Conservation (phyloP, 2,329 filamentous ascomycete species). For the Tolypocladium tundrense region DNA sequence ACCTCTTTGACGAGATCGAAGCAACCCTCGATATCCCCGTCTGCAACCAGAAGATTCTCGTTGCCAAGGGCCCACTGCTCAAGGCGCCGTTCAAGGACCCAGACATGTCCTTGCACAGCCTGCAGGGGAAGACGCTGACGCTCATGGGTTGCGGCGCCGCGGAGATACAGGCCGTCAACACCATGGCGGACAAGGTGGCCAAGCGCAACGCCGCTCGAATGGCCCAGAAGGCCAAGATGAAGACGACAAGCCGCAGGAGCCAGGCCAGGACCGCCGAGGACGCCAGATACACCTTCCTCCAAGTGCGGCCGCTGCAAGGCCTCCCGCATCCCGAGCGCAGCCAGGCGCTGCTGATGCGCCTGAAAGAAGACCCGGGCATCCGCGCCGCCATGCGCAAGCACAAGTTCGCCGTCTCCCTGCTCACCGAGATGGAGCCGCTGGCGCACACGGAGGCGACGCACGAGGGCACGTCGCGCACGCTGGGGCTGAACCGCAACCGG, state of each 20-base stretch:
- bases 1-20: conserved; percentile 51
- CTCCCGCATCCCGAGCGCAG: conserved; percentile 68
- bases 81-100: conserved; percentile 55
- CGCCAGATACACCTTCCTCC: conserved; percentile 69
- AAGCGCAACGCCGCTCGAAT: conserved; percentile 32
- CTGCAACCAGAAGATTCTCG: conserved; percentile 58
- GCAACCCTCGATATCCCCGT: conserved; percentile 46
- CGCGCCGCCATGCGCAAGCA: conserved; percentile 73
- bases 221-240: conserved; percentile 18
- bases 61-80: conserved; percentile 53
- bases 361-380: conserved; percentile 79
- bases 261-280: conserved; percentile 32
- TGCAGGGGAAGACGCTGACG: conserved; percentile 49
- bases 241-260: conserved; percentile 6
- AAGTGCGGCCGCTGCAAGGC: conserved; percentile 63
- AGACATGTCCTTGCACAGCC: conserved; percentile 32
- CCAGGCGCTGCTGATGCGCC: conserved; percentile 59
- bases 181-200: conserved; percentile 36
- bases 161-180: conserved; percentile 46
- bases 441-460: conserved; percentile 63
- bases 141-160: conserved; percentile 53
- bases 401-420: conserved; percentile 70
- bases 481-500: conserved; percentile 78
- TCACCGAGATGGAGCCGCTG: conserved; percentile 93
- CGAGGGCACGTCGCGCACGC: conserved; percentile 61